These are phyloP conservation scores for Trypanosoma rangeli DNA, from an alignment of 208 protist species.

Conservation along the genomic window DNA sequence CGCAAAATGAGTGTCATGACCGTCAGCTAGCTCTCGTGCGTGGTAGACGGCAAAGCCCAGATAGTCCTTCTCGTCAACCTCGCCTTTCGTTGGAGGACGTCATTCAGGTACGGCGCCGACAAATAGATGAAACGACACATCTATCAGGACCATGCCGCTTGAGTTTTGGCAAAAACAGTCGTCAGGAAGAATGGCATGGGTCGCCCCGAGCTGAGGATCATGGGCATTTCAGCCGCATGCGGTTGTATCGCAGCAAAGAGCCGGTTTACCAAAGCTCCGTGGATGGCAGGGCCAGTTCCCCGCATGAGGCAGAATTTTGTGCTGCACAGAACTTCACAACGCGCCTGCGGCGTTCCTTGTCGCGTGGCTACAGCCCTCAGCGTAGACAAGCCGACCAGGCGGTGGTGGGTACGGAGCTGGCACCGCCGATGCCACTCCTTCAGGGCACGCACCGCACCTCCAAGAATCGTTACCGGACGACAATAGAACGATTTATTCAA, in stretches of 20 bases:
- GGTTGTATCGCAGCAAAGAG: neutral
- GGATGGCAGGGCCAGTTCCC: conserved; percentile 3
- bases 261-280: neutral
- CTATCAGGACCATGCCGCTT: neutral
- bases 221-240: neutral
- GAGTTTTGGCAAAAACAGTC: neutral
- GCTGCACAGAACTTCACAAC: neutral
- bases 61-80: neutral
- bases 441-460: conserved; percentile 44
- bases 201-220: conserved; percentile 4
- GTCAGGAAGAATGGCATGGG: neutral
- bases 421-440: conserved; percentile 59
- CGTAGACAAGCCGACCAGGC: conserved; percentile 3
- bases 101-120: neutral
- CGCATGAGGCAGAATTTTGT: neutral
- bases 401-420: conserved; percentile 74
- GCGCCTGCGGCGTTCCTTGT: conserved; percentile 21
- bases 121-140: neutral
- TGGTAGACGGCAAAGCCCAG: neutral
- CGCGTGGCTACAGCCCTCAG: conserved; percentile 20
- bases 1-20: neutral
- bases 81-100: neutral
- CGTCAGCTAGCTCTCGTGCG: neutral
- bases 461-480: conserved; percentile 44
- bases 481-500: conserved; percentile 68